A percentile compares a stretch with the other conserved stretches of the same genome.
Conservation (phyloP, 106 monocot species). For the Ottelia alismoides region DNA sequence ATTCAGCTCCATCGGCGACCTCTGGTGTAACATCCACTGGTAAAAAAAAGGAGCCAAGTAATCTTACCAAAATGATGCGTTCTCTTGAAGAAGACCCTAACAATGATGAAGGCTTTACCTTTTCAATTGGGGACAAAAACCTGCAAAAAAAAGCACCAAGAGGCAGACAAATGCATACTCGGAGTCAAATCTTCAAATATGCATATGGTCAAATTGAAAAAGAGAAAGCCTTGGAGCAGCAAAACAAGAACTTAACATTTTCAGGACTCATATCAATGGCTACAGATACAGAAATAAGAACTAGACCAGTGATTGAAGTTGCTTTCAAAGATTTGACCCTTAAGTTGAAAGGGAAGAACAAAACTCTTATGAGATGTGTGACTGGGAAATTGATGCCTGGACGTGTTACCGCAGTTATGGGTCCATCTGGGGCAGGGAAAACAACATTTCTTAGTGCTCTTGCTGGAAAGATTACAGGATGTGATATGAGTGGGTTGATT, state of each 20-base stretch:
- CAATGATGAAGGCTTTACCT: constrained; percentile 41
- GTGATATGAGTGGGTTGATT: constrained; percentile 60
- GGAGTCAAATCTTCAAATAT: constrained; percentile 82
- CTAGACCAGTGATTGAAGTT: constrained; percentile 60
- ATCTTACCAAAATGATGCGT: constrained; percentile 40
- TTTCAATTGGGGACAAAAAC: constrained; percentile 74
- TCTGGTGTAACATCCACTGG: constrained; percentile 5
- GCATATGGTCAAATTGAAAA: constrained; percentile 96
- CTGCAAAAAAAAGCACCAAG: constrained; percentile 39
- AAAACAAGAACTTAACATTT: constrained; percentile 71
- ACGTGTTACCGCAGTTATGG: constrained; percentile 85
- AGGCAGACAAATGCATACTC: constrained; percentile 67
- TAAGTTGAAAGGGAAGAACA: constrained; percentile 59
- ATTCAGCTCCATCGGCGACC: neutral
- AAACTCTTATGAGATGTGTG: constrained; percentile 66
- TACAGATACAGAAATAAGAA: constrained; percentile 39
- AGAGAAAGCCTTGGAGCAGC: constrained; percentile 64
- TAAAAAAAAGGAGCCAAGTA: constrained; percentile 38
- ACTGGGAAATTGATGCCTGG: constrained; percentile 89
- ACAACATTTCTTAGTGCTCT: constrained; percentile 90
- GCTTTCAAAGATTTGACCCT: constrained; percentile 84
- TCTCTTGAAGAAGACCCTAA: constrained; percentile 51
- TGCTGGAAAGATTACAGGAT: constrained; percentile 80
- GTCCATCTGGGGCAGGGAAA: constrained; percentile 97
- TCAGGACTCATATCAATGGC: constrained; percentile 73